phyloP scores from a whole-genome alignment of 202 grass and related monocot species.

The Alloteropsis angusta region DNA sequence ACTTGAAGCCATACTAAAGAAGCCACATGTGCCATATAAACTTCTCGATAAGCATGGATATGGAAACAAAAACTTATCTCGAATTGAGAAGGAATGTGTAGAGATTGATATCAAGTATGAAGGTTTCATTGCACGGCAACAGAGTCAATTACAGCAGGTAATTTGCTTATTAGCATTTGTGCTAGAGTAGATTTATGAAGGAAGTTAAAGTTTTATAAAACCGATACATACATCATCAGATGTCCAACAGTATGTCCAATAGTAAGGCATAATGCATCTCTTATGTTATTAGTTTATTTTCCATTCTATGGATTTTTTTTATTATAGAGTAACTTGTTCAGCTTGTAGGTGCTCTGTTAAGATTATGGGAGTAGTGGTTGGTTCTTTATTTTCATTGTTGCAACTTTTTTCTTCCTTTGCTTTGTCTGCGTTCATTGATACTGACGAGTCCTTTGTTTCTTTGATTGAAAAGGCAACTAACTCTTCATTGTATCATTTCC shows the following conservation, averaged over 20 bases:
- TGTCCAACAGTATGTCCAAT: too few species aligned
- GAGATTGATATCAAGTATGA: slow-evolving; percentile 98
- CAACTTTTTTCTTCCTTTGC: background rate
- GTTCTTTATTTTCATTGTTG: background rate
- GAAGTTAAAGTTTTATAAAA: background rate
- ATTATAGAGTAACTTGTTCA: slow-evolving; percentile 9
- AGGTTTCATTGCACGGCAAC: slow-evolving; percentile 80
- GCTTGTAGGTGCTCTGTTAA: background rate
- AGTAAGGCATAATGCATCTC: background rate
- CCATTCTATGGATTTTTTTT: background rate
- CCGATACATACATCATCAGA: background rate
- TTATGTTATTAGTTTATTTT: background rate
- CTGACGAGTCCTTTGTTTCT: slow-evolving; percentile 4
- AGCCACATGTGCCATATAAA: slow-evolving; percentile 87
- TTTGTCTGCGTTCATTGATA: background rate
- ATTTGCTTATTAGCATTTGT: slow-evolving; percentile 10
- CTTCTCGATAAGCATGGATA: slow-evolving; percentile 87
- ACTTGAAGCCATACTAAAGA: slow-evolving; percentile 83
- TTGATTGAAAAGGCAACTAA: background rate
- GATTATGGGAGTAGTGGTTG: background rate
- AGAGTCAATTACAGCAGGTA: slow-evolving; percentile 88
- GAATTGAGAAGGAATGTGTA: slow-evolving; percentile 87
- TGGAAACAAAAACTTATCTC: slow-evolving; percentile 64
- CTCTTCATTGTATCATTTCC: background rate
- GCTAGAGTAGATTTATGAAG: background rate